phyloP scores from a whole-genome alignment of 768 basidiomycete species.

The Russula sp. region DNA sequence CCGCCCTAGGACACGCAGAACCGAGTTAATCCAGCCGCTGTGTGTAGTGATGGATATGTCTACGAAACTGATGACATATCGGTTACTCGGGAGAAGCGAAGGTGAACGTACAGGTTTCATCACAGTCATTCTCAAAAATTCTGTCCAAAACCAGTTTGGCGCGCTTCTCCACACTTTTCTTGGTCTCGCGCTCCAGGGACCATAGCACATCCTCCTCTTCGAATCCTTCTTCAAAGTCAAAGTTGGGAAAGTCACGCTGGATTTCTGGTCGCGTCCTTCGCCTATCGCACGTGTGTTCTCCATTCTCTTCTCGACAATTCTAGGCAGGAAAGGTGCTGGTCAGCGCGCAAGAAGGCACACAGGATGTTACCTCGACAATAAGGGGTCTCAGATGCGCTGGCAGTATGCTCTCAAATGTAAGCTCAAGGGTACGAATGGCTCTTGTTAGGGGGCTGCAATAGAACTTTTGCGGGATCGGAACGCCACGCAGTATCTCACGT shows the following conservation, averaged over 20 bases:
- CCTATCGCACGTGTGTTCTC: conserved; percentile 21
- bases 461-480: conserved; percentile 17
- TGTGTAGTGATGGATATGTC: conserved; percentile 23
- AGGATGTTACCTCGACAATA: conserved; percentile 21
- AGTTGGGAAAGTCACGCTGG: conserved; percentile 15
- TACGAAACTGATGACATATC: neutral
- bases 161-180: conserved; percentile 5
- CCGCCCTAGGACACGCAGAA: conserved; percentile 19
- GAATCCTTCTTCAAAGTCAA: conserved; percentile 22
- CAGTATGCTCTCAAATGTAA: conserved; percentile 19
- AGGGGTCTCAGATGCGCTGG: conserved; percentile 10
- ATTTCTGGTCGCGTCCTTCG: conserved; percentile 20
- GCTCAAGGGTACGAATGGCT: conserved; percentile 20
- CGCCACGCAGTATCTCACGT: conserved; percentile 11
- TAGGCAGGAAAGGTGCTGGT: neutral
- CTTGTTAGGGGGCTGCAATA: conserved; percentile 21
- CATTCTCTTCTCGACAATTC: conserved; percentile 20
- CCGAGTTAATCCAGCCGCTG: conserved; percentile 15
- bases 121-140: conserved; percentile 12
- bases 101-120: conserved; percentile 19
- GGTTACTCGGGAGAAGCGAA: neutral
- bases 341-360: neutral
- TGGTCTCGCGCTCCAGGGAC: conserved; percentile 12
- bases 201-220: conserved; percentile 21
- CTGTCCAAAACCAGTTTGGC: conserved; percentile 20